A percentile compares a stretch with the other conserved stretches of the same genome.
These are phyloP conservation scores for Sporothrix mexicana DNA, from an alignment of 2,329 filamentous ascomycete genomes.

Conservation along the genomic window DNA sequence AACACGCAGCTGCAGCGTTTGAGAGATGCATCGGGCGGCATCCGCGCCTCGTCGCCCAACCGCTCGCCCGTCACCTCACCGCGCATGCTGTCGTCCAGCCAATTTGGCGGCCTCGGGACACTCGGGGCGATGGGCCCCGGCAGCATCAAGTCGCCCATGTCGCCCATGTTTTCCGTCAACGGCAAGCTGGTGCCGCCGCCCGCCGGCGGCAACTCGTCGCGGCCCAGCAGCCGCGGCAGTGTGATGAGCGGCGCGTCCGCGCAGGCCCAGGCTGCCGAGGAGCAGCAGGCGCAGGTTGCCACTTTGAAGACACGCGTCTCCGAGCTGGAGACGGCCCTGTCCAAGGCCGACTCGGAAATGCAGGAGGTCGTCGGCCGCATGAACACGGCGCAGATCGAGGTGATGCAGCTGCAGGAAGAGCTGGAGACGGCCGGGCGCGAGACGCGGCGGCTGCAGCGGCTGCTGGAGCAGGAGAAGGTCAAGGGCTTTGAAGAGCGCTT, in stretches of 20 bases:
- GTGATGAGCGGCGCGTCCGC: constrained; percentile 44
- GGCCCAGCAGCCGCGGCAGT: constrained; percentile 47
- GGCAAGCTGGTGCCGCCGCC: constrained; percentile 38
- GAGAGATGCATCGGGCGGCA: constrained; percentile 52
- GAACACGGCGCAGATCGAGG: constrained; percentile 83
- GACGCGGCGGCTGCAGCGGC: constrained; percentile 71
- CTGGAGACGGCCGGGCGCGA: constrained; percentile 75
- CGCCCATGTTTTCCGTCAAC: constrained; percentile 63
- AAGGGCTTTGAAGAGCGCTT: constrained; percentile 55
- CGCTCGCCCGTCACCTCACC: constrained; percentile 49
- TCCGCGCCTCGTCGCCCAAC: constrained; percentile 33
- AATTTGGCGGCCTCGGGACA: constrained; percentile 12
- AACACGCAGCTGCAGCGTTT: constrained; percentile 78
- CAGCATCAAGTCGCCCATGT: constrained; percentile 61
- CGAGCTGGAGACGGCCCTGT: constrained; percentile 82
- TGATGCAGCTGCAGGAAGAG: constrained; percentile 76
- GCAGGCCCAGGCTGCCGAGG: constrained; percentile 38
- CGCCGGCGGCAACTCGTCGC: constrained; percentile 24
- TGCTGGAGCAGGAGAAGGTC: constrained; percentile 69
- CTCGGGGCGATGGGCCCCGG: neutral
- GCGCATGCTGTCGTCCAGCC: constrained; percentile 50
- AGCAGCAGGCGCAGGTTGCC: constrained; percentile 75
- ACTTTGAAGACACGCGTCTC: constrained; percentile 77
- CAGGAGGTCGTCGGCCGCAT: constrained; percentile 81
- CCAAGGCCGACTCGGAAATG: constrained; percentile 80